Evolutionary conservation across 495 filamentous ascomycete species (phyloP), one percentile per base, ranked within the genome.

Genomic region (Hypoxylon fragiforme): DNA sequence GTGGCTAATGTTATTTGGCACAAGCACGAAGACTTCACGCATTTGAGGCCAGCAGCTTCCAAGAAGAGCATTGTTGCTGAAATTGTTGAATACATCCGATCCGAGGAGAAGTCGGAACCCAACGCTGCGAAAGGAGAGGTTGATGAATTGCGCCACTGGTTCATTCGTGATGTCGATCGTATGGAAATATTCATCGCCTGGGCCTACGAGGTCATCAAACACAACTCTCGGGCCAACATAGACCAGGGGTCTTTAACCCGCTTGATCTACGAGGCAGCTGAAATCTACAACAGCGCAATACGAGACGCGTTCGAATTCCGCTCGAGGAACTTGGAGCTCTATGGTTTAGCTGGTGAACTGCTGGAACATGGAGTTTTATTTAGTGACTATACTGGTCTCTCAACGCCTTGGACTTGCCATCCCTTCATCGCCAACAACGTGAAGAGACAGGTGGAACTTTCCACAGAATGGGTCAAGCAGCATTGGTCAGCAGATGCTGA

Each of bases 1-100:
- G 88, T 91, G 24, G 92, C 91, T n/a, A 80, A 80, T 36, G 78
- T 82, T 28, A 78, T 97, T 53, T 97, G 92, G 91, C 81, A 83
- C 49, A 70, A 78, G 22, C 86, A 94, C 62, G 85, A 94, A 55
- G 61, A 77, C 4, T 79, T 78, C 41, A 69, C 81, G 8, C 73
- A 71, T 13, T 66, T 71, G 26, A 66, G 74, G 1, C 62, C 68
- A 14, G 53, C 68, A 13, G 73, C 70, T 30, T 74, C 73, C 7
- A 77, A 80, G 30, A 79, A 78, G 54, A 79, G 73, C 21, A 75
- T 89, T 26, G 75, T 94, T 12, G 72, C 80, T 9, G 83, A 88
- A 50, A 79, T 91, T 19, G 80, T 92, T 20, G 80, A 82, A 21
- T 80, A 73, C 44, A 85, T 92, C 67, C 81, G 83, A 57, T 82